Conservation (phyloP, 2,329 filamentous ascomycete species). For the Pseudocercospora cruenta region DNA sequence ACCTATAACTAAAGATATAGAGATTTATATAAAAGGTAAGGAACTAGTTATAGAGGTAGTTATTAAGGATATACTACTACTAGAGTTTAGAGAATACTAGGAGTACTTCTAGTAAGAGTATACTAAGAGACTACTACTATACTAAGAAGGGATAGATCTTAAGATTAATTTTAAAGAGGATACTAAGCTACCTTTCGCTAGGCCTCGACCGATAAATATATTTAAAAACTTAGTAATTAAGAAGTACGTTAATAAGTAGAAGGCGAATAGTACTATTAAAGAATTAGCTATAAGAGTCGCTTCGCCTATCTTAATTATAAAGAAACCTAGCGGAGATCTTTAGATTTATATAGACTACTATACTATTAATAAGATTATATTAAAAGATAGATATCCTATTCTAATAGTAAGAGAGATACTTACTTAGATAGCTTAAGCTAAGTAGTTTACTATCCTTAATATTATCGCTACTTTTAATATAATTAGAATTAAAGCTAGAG, state of each 20-base stretch:
- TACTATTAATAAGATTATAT: background rate
- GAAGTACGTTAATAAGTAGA: background rate
- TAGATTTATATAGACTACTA: background rate
- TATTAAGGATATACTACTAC: background rate
- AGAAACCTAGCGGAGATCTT: background rate
- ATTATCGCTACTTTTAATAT: background rate
- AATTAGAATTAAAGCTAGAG: background rate
- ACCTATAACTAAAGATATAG: background rate
- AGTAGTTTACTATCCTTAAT: background rate
- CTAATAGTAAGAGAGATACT: background rate
- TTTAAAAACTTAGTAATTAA: background rate
- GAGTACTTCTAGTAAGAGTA: background rate
- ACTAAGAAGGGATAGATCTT: background rate
- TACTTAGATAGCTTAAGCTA: background rate
- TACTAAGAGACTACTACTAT: background rate
- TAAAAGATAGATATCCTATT: background rate
- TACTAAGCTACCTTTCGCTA: background rate
- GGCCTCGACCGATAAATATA: background rate
- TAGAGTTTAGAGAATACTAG: background rate
- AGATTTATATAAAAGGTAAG: background rate
- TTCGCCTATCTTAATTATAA: background rate
- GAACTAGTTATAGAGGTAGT: too few relatives aligned
- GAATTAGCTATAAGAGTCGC: background rate
- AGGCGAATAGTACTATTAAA: background rate
- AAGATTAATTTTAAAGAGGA: background rate